These are phyloP conservation scores for Micractinium conductrix DNA, from an alignment of 139 green algal genomes.

Conservation along the genomic window DNA sequence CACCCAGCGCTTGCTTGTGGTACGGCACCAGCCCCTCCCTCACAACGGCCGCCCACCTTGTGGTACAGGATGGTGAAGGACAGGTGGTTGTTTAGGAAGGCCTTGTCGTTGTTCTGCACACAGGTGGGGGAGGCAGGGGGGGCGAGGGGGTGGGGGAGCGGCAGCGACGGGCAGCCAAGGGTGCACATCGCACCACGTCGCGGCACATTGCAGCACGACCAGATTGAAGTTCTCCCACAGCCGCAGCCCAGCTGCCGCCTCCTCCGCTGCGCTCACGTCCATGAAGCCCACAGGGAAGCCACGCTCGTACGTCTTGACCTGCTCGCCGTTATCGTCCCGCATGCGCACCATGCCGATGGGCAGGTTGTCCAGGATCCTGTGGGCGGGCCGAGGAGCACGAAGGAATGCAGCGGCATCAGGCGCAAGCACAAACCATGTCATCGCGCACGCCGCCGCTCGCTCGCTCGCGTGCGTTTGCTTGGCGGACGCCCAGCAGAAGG, in stretches of 20 bases:
- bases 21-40: too few species aligned
- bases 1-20: too few species aligned
- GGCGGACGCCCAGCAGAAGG: too few species aligned
- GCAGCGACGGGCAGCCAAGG: neutral
- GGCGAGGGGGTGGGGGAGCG: neutral
- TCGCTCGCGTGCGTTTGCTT: too few species aligned
- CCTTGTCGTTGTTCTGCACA: conserved; percentile 70
- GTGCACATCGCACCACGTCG: neutral
- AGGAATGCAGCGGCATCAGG: too few species aligned
- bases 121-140: neutral
- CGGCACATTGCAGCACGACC: neutral
- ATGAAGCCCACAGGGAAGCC: conserved; percentile 95
- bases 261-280: conserved; percentile 39
- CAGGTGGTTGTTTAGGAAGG: conserved; percentile 97
- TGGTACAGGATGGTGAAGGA: conserved; percentile 98
- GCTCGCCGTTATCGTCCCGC: conserved; percentile 75
- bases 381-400: too few species aligned
- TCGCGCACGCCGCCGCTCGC: too few species aligned
- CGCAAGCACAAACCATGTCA: too few species aligned
- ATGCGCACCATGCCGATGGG: conserved; percentile 93
- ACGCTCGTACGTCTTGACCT: conserved; percentile 94
- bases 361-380: conserved; percentile 97
- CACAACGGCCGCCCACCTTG: too few species aligned
- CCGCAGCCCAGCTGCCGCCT: neutral
- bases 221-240: neutral